These are phyloP conservation scores for Telopea speciosissima DNA, from an alignment of 177 flowering plant species.

Conservation along the genomic window DNA sequence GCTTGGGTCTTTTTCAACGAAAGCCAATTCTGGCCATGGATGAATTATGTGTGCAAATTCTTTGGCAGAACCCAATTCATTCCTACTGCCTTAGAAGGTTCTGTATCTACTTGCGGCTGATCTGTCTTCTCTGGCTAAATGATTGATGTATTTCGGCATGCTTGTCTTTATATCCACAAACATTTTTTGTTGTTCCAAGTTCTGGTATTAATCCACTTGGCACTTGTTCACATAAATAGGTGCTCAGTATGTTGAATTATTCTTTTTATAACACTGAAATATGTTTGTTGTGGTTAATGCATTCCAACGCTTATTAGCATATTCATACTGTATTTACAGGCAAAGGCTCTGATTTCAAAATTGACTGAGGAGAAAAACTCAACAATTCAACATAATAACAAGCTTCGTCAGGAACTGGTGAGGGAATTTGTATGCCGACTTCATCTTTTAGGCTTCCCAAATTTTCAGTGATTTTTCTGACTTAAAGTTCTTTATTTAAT, in stretches of 20 bases:
- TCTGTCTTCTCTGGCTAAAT: too few relatives aligned
- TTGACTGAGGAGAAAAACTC: constrained; percentile 49
- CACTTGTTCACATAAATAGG: neutral
- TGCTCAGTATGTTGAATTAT: neutral
- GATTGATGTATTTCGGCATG: too few relatives aligned
- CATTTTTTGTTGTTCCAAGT: too few relatives aligned
- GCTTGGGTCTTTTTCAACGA: too few relatives aligned
- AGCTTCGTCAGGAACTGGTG: constrained; percentile 61
- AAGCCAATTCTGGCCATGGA: too few relatives aligned
- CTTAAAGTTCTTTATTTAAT: neutral
- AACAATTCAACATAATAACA: constrained; percentile 41
- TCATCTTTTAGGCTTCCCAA: neutral
- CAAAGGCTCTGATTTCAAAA: constrained; percentile 36
- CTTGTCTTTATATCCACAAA: too few relatives aligned
- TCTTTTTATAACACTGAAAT: neutral
- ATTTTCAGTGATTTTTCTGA: neutral
- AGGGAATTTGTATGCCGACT: constrained; percentile 7
- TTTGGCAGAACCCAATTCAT: too few relatives aligned
- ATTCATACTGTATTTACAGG: constrained; percentile 26
- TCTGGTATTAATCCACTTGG: too few relatives aligned
- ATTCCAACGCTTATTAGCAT: neutral
- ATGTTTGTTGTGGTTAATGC: neutral
- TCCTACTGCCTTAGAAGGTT: too few relatives aligned
- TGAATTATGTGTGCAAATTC: too few relatives aligned
- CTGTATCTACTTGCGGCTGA: too few relatives aligned